These are phyloP conservation scores for Chlorella sp. DNA, from an alignment of 139 green algal genomes.

Conservation along the genomic window DNA sequence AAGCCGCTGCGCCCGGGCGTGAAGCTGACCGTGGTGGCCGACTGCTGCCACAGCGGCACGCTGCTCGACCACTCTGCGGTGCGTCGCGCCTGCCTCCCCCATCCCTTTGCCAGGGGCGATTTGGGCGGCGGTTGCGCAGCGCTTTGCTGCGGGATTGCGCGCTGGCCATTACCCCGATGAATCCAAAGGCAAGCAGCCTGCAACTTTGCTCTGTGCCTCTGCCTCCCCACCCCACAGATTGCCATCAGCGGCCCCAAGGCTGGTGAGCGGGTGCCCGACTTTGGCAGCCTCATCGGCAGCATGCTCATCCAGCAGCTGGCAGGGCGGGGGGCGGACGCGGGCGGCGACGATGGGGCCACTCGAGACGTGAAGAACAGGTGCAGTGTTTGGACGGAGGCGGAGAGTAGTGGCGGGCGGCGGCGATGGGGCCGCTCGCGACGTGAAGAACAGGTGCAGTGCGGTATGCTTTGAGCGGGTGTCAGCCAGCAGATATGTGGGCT, in stretches of 20 bases:
- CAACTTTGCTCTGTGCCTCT: too few relatives aligned
- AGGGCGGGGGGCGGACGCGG: background rate
- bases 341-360: too few relatives aligned
- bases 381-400: too few relatives aligned
- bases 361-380: constrained; percentile 37
- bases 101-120: too few relatives aligned
- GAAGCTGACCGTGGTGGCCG: constrained; percentile 71
- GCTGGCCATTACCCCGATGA: too few relatives aligned
- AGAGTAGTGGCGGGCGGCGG: too few relatives aligned
- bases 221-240: background rate
- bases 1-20: constrained; percentile 39
- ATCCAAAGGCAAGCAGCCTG: too few relatives aligned
- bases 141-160: too few relatives aligned
- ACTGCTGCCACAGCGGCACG: constrained; percentile 78
- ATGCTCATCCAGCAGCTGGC: constrained; percentile 7
- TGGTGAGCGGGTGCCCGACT: constrained; percentile 12
- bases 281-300: constrained; percentile 5
- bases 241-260: constrained; percentile 60
- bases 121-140: too few relatives aligned
- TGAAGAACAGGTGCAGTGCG: constrained; percentile 38
- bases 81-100: background rate
- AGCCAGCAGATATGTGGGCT: background rate
- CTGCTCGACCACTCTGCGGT: constrained; percentile 68
- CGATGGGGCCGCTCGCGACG: background rate
- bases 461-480: background rate